These are phyloP conservation scores for Trametes polyzona DNA, from an alignment of 1,284 basidiomycete species.

Conservation along the genomic window DNA sequence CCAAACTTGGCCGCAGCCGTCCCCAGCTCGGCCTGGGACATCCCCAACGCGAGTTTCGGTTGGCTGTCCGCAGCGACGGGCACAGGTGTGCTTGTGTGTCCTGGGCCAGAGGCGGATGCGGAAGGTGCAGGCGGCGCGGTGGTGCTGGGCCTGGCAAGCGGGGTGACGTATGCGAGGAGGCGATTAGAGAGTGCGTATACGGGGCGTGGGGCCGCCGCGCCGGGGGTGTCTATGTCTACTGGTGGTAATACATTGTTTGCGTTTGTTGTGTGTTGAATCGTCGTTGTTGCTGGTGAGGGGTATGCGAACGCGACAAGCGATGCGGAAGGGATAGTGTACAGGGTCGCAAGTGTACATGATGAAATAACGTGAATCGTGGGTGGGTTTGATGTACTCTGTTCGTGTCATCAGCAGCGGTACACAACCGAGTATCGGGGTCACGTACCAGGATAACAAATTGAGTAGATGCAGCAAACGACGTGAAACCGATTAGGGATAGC, in stretches of 20 bases:
- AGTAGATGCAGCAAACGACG: constrained; percentile 52
- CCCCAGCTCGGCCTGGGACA: constrained; percentile 52
- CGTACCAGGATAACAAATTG: constrained; percentile 64
- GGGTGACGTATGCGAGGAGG: constrained; percentile 64
- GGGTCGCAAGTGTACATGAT: constrained; percentile 50
- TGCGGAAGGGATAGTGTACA: constrained; percentile 55
- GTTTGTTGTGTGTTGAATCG: constrained; percentile 17
- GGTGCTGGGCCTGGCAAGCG: constrained; percentile 36
- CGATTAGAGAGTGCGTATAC: constrained; percentile 65
- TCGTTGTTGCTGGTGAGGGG: constrained; percentile 27
- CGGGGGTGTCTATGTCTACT: constrained; percentile 36
- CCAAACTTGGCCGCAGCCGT: constrained; percentile 61
- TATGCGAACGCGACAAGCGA: constrained; percentile 46
- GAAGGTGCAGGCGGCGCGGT: constrained; percentile 16
- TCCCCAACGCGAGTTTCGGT: constrained; percentile 21
- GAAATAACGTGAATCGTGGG: constrained; percentile 61
- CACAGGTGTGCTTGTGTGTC: constrained; percentile 30
- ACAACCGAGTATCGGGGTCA: constrained; percentile 13
- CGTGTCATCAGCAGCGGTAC: constrained; percentile 2
- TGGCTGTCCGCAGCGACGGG: constrained; percentile 14
- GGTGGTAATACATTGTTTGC: constrained; percentile 40
- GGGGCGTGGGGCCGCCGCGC: constrained; percentile 40
- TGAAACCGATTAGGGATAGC: constrained; percentile 46
- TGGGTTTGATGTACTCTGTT: constrained; percentile 61
- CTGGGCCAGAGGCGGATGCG: constrained; percentile 23